Base-by-base conservation (phyloP, 495 filamentous ascomycete genomes). In the Penicillium cosmopolitanum region DNA sequence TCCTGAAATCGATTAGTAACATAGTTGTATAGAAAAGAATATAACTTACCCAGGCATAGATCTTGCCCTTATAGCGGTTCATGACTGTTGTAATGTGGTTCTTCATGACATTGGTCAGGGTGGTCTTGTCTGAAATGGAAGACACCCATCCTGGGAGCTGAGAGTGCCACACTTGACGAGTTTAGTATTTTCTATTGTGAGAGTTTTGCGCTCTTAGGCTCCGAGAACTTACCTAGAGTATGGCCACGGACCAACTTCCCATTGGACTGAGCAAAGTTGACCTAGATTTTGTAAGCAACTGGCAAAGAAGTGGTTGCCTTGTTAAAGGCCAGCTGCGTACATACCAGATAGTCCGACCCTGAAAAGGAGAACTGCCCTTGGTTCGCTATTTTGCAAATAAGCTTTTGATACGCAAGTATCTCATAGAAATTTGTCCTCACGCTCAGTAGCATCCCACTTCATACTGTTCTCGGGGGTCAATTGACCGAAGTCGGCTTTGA, bases 391-490 rank as follows among this genome's bases (percentile, higher is more conserved):
- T 58, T 43, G 0, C 28, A 35, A 65, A 53, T 18, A 50, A 48
- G 46, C 18, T 28, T 25, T 25, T 48, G 19, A 28, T 48, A 31
- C 11, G 4, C 2, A 19, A n/a, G 3, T 48, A 16, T 46, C 18
- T 48, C 10, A 48, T 28, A 19, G 40, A 31, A 9, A 13, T 10
- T 31, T 23, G 6, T 23, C 67, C 73, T 58, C 43, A 73, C 73
- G 70, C 50, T 74, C 72, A 56, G 69, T 69, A 23, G 70, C 58
- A 54, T 83, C 81, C 80, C 78, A 83, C 66, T 84, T 84, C 81
- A 84, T 82, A 57, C 78, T 82, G 72, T 84, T 84, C 73, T 83
- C 82, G 0, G 80, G 79, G 10, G 80, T 82, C 55, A 84, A 57
- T 50, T 77, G 73, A 53, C 81, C 79, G 44, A 84, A 84, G 59